A percentile compares a stretch with the other conserved stretches of the same genome.
phyloP scores from a whole-genome alignment of 495 filamentous ascomycete species.

The Penicillium pancosmium region DNA sequence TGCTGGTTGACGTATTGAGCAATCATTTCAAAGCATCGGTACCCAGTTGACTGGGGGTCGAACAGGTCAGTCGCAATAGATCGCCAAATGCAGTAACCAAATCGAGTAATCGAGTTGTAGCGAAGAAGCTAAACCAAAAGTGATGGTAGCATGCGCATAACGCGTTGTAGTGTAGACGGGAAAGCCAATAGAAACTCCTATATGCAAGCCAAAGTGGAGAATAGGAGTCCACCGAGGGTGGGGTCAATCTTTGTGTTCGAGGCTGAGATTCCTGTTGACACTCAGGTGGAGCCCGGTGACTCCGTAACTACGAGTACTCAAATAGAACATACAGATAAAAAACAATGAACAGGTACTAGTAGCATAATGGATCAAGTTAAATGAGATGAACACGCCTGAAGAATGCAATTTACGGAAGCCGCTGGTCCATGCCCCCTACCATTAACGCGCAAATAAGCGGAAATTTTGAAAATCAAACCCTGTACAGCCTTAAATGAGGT shows the following conservation, averaged over 20 bases:
- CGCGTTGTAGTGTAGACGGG: not conserved
- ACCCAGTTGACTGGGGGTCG: not conserved
- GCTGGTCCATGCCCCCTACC: not conserved
- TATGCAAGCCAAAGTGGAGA: not conserved
- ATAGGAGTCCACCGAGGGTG: not conserved
- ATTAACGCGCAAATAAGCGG: not conserved
- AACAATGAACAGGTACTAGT: too few species aligned
- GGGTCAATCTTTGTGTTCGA: not conserved
- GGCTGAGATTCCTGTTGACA: not conserved
- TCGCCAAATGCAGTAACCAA: not conserved
- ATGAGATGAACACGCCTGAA: not conserved
- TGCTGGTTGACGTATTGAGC: too few species aligned
- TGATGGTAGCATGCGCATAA: not conserved
- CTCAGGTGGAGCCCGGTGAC: too few species aligned
- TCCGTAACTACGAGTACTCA: too few species aligned
- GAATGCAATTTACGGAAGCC: not conserved
- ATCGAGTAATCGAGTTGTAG: slow-evolving; percentile 3
- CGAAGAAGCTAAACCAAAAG: not conserved
- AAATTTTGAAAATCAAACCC: not conserved
- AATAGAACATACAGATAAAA: too few species aligned
- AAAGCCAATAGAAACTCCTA: not conserved
- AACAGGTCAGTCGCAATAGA: not conserved
- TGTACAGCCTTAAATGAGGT: slow-evolving; percentile 51
- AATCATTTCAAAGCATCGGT: not conserved
- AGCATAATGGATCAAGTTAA: not conserved